Evolutionary conservation across 2,329 filamentous ascomycete genomes (phyloP).

Genomic region (Graphilbum sp.): DNA sequence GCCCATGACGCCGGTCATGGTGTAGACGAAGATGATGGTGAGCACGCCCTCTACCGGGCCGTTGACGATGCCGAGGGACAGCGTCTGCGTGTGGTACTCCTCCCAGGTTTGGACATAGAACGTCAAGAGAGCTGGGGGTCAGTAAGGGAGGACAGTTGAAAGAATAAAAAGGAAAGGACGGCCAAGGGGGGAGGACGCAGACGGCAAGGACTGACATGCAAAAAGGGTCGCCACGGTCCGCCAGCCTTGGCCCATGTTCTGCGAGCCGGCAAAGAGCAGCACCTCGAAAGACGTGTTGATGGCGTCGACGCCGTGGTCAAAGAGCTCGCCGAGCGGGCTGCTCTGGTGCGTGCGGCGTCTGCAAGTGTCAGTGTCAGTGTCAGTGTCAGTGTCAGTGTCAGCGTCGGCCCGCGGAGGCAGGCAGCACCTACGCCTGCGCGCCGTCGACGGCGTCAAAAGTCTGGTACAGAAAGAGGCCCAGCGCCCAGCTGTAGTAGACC

Average conservation of each 20-base stretch:
- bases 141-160: slow-evolving; percentile 4
- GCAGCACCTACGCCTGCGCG: slow-evolving; percentile 70
- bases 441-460: slow-evolving; percentile 97
- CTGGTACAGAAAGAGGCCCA: slow-evolving; percentile 89
- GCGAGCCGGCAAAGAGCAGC: slow-evolving; percentile 76
- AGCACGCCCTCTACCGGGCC: slow-evolving; percentile 91
- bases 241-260: slow-evolving; percentile 91
- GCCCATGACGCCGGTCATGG: slow-evolving; percentile 68
- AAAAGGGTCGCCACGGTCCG: slow-evolving; percentile 71
- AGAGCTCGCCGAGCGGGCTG: slow-evolving; percentile 86
- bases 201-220: slow-evolving; percentile 42
- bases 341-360: slow-evolving; percentile 81
- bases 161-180: background rate
- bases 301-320: slow-evolving; percentile 94
- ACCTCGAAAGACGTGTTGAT: slow-evolving; percentile 92
- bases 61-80: slow-evolving; percentile 82
- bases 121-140: slow-evolving; percentile 57
- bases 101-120: slow-evolving; percentile 99
- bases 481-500: slow-evolving; percentile 88
- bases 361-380: slow-evolving; percentile 8
- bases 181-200: background rate
- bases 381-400: no score
- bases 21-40: slow-evolving; percentile 67
- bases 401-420: background rate
- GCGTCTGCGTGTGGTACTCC: slow-evolving; percentile 93